These are phyloP conservation scores for Cercophora newfieldiana DNA, from an alignment of 495 filamentous ascomycete species.

Conservation along the genomic window DNA sequence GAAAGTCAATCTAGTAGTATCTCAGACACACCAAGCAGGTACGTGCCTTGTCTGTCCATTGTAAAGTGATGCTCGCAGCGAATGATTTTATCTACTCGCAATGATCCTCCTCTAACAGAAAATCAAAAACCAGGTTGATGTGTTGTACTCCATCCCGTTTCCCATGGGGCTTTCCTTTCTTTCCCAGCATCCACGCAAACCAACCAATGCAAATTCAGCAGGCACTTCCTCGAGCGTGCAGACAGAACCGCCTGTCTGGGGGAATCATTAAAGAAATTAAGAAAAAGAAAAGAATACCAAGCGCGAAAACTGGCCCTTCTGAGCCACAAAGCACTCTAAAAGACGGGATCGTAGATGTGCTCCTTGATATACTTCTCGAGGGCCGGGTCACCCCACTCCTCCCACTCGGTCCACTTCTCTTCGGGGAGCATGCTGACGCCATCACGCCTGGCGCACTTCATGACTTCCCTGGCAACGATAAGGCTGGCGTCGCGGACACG, in stretches of 20 bases:
- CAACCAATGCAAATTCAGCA: constrained; percentile 3
- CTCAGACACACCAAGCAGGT: background rate
- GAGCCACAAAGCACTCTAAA: constrained; percentile 17
- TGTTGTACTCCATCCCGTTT: background rate
- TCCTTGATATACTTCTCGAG: constrained; percentile 77
- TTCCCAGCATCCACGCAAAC: background rate
- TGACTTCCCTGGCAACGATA: constrained; percentile 85
- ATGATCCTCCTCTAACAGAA: background rate
- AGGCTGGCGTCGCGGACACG: constrained; percentile 90
- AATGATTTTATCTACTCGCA: constrained; percentile 8
- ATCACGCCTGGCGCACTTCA: constrained; percentile 74
- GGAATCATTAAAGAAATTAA: constrained; percentile 16
- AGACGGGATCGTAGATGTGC: constrained; percentile 74
- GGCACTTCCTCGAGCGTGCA: background rate
- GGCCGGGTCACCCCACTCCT: constrained; percentile 73
- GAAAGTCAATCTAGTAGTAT: background rate
- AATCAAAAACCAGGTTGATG: background rate
- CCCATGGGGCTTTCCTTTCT: background rate
- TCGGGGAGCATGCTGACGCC: constrained; percentile 59
- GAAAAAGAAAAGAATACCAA: background rate
- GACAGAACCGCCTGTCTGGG: constrained; percentile 1
- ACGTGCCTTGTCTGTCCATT: background rate
- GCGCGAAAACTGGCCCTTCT: background rate
- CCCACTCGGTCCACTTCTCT: constrained; percentile 77
- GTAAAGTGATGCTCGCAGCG: background rate